Evolutionary conservation across 768 basidiomycete genomes (phyloP).

Genomic region (Pilatotrama ljubarskyi): DNA sequence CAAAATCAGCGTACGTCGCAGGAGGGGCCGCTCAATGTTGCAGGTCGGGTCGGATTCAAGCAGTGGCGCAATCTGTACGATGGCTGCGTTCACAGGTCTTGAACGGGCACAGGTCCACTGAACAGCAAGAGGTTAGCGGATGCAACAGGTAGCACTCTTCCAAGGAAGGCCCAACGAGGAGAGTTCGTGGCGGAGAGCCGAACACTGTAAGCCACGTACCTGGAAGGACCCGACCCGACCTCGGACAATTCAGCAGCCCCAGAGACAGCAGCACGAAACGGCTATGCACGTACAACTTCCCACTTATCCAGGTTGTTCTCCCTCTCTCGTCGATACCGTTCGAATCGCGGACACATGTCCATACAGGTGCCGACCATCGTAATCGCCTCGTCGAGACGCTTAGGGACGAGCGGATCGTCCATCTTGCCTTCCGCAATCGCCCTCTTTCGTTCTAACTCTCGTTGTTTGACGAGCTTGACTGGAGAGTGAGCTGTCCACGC

Average conservation of each 20-base stretch:
- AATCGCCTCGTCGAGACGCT: constrained; percentile 85
- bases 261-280: background rate
- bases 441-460: constrained; percentile 67
- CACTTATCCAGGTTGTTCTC: constrained; percentile 85
- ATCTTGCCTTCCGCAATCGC: constrained; percentile 85
- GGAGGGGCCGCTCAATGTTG: background rate
- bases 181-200: background rate
- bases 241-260: constrained; percentile 16
- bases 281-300: constrained; percentile 66
- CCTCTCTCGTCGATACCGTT: constrained; percentile 85
- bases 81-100: background rate
- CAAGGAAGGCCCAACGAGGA: background rate
- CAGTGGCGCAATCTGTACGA: background rate
- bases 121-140: background rate
- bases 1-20: constrained; percentile 35
- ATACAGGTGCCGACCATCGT: constrained; percentile 90
- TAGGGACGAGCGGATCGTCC: constrained; percentile 80
- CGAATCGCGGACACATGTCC: constrained; percentile 95
- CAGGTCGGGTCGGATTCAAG: constrained; percentile 7
- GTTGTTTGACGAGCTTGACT: constrained; percentile 61
- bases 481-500: constrained; percentile 21
- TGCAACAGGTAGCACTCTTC: background rate
- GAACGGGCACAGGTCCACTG: background rate
- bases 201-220: constrained; percentile 6
- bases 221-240: constrained; percentile 16